Base-by-base conservation (phyloP, 805 yeast species). In the Candida mattraensis region DNA sequence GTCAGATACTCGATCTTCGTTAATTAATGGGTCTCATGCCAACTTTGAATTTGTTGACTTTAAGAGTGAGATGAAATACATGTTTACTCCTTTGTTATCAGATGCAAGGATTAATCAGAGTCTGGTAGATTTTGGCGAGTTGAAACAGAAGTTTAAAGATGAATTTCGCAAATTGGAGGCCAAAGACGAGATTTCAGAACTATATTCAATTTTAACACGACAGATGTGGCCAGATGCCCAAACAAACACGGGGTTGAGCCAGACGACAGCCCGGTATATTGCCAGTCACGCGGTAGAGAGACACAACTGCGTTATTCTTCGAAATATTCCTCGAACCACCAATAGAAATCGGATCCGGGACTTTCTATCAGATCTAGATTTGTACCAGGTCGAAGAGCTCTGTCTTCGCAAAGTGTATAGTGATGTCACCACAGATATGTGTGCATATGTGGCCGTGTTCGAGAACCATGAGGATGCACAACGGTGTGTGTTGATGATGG, bases 401-500 rank as follows among this genome's bases (percentile, higher is more conserved):
- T 37, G 42, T 23, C 27, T 55, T 3, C 22, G 51, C 18, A 35
- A 31, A 14, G 33, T 48, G 1, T 27, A 23, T 13, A 36, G 40
- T 0, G 46, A 46, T 27, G 19, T 31, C n/a, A 22, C 14, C 3
- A 24, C 44, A 1, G 37, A 41, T 5, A 21, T 42, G 1, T 47
- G 54, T 5, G 43, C 57, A 2, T 67, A 63, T 45, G 50, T 76
- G 7, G 54, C 76, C 3, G 56, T 65, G 14, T 82, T 82, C 46
- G 63, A 63, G 11, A 64, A 69, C 42, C 39, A 47, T 2, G 40
- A 51, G 3, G 76, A 74, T 38, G 80, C 86, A 2, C 44, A 41
- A 13, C 56, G 77, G 26, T 81, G 80, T 51, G 72, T 71, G 4
- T 54, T 73, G 10, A 69, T 71, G 42, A 69, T 64, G 48, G 77